Conservation (phyloP, 805 yeast genomes). For the Candida vartiovaarae region DNA sequence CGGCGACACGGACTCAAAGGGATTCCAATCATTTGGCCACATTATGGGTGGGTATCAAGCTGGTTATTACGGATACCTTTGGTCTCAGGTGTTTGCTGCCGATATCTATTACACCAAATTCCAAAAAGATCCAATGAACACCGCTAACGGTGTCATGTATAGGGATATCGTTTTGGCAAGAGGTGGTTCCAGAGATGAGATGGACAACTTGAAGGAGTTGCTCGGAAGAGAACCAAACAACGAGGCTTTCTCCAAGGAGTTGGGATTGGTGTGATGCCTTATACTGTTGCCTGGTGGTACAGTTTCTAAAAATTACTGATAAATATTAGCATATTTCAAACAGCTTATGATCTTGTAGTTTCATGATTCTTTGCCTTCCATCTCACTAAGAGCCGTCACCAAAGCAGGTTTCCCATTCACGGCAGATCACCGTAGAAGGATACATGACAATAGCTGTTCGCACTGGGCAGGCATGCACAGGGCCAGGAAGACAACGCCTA, state of each 20-base stretch:
- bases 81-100: slow-evolving; percentile 80
- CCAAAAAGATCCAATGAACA: slow-evolving; percentile 59
- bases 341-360: no score
- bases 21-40: slow-evolving; percentile 75
- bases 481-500: no score
- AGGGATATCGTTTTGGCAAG: slow-evolving; percentile 61
- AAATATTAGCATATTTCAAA: no score
- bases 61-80: slow-evolving; percentile 79
- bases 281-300: no score
- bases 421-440: no score
- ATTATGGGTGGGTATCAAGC: slow-evolving; percentile 77
- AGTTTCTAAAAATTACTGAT: no score
- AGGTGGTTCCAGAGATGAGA: slow-evolving; percentile 71
- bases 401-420: no score
- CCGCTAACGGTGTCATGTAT: slow-evolving; percentile 54
- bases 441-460: no score
- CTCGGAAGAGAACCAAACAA: slow-evolving; percentile 73
- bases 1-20: slow-evolving; percentile 51
- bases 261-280: slow-evolving; percentile 34
- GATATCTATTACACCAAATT: slow-evolving; percentile 74
- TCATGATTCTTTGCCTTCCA: no score
- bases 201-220: slow-evolving; percentile 54
- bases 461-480: no score
- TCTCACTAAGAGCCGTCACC: no score
- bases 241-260: slow-evolving; percentile 64